A percentile compares a stretch with the other conserved stretches of the same genome.
phyloP scores from a whole-genome alignment of 495 filamentous ascomycete genomes.

The Penicillium nucicola region DNA sequence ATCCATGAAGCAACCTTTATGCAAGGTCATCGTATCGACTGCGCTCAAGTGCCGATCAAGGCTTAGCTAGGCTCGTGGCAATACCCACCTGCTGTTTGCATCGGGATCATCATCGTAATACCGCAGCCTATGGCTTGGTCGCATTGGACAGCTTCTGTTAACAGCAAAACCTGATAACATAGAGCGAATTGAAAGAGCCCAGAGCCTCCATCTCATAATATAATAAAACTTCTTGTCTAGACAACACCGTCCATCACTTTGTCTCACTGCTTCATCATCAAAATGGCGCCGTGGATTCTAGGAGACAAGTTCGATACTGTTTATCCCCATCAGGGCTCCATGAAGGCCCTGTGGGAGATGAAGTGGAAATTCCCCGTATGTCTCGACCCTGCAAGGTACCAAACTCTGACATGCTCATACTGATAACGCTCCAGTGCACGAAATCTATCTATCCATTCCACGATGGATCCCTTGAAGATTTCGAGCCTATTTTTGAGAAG shows the following conservation, averaged over 20 bases:
- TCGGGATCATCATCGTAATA: constrained; percentile 3
- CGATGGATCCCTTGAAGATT: constrained; percentile 67
- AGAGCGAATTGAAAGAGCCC: neutral
- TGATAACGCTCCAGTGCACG: constrained; percentile 42
- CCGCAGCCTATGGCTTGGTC: neutral
- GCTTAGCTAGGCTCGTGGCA: neutral
- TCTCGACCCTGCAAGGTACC: neutral
- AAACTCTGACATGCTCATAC: neutral
- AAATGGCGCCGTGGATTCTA: constrained; percentile 33
- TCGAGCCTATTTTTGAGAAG: constrained; percentile 65
- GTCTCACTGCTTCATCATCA: constrained; percentile 2
- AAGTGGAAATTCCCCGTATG: constrained; percentile 73
- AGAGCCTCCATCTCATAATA: neutral
- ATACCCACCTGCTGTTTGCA: constrained; percentile 11
- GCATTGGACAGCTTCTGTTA: neutral
- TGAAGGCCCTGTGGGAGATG: constrained; percentile 73
- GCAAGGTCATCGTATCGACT: neutral
- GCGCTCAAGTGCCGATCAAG: neutral
- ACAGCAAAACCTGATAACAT: neutral
- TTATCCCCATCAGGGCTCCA: constrained; percentile 64
- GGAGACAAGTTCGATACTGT: constrained; percentile 36
- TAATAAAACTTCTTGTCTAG: neutral
- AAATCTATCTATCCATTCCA: constrained; percentile 77
- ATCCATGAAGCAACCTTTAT: neutral
- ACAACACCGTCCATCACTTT: neutral